Evolutionary conservation across 129 eudicot genomes (phyloP).

Genomic region (Erigeron canadensis): DNA sequence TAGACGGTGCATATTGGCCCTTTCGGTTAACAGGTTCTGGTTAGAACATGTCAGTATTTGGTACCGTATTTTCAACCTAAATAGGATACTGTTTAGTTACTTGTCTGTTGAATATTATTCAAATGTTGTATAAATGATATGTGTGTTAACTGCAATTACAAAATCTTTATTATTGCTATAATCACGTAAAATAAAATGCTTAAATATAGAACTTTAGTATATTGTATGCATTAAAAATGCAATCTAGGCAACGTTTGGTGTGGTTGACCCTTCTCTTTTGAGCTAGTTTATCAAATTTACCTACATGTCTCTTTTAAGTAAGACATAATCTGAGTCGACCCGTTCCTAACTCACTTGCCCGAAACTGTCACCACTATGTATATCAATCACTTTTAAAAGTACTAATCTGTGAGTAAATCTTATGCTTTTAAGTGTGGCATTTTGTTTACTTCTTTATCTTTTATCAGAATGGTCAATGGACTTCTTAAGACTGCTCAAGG

Average conservation of each 20-base stretch:
- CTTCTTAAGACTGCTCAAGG: constrained; percentile 99
- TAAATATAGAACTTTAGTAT: too few relatives aligned
- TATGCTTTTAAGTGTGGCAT: neutral
- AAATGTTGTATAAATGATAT: too few relatives aligned
- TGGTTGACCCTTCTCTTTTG: neutral
- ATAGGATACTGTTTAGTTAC: too few relatives aligned
- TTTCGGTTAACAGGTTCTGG: neutral
- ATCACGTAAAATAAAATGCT: too few relatives aligned
- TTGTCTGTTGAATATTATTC: too few relatives aligned
- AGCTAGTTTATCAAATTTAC: neutral
- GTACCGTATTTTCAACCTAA: neutral
- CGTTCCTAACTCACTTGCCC: neutral
- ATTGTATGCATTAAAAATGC: neutral
- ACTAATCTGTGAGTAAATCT: neutral
- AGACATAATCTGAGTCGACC: neutral
- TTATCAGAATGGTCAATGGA: constrained; percentile 90
- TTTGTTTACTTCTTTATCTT: constrained; percentile 5
- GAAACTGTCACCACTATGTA: constrained; percentile 2
- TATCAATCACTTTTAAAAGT: constrained; percentile 14
- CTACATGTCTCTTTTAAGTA: neutral
- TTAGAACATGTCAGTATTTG: neutral
- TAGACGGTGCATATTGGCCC: neutral
- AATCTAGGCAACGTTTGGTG: neutral
- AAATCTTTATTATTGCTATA: too few relatives aligned
- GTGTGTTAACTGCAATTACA: too few relatives aligned